Evolutionary conservation across 306 rosid species (phyloP).

Genomic region (Ammopiptanthus mongolicus): DNA sequence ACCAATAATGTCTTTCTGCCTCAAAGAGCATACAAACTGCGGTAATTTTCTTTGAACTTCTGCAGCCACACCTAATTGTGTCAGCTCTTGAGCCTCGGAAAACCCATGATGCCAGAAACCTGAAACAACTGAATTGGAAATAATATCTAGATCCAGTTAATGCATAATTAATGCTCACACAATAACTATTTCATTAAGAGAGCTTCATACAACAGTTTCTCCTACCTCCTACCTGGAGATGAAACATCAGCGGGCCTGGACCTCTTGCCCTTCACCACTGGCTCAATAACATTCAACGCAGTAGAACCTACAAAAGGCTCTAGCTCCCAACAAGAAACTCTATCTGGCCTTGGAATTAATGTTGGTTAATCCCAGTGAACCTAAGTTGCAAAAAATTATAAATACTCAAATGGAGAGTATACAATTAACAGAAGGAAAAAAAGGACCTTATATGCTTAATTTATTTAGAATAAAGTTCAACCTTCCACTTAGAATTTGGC

Average conservation of each 20-base stretch:
- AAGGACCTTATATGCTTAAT: no score
- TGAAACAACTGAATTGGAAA: slow-evolving; percentile 46
- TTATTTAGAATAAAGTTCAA: slow-evolving; percentile 15
- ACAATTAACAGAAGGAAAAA: background rate
- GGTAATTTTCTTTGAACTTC: no score
- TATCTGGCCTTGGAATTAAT: slow-evolving; percentile 72
- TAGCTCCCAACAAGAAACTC: slow-evolving; percentile 92
- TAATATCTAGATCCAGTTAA: slow-evolving; percentile 26
- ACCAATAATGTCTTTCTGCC: no score
- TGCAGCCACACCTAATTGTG: no score
- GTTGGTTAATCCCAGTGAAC: slow-evolving; percentile 91
- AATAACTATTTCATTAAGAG: background rate
- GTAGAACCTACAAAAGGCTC: slow-evolving; percentile 68
- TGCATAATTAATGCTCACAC: background rate
- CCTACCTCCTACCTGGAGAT: slow-evolving; percentile 57
- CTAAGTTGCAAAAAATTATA: slow-evolving; percentile 26
- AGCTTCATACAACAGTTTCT: background rate
- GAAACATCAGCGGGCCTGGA: slow-evolving; percentile 53
- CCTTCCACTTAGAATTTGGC: slow-evolving; percentile 80
- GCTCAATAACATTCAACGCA: slow-evolving; percentile 42
- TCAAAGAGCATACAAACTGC: no score
- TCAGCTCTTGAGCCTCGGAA: no score
- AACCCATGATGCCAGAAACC: slow-evolving; percentile 62
- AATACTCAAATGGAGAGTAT: background rate
- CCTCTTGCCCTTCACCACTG: slow-evolving; percentile 53